phyloP scores from a whole-genome alignment of 768 basidiomycete genomes.

The Cystofilobasidium macerans region DNA sequence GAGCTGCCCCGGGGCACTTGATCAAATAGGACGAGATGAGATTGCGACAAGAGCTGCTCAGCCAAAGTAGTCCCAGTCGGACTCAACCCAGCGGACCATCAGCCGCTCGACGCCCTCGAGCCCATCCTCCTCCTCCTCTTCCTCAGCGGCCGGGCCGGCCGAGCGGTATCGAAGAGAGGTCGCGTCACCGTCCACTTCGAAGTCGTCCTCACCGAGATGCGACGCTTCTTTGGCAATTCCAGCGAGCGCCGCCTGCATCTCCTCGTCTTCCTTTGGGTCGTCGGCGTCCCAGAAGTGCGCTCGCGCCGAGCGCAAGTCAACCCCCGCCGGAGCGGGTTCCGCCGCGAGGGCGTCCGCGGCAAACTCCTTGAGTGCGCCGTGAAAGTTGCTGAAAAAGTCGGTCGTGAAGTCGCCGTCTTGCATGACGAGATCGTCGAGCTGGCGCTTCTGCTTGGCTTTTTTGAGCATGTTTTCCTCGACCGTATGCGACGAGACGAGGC shows the following conservation, averaged over 20 bases:
- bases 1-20: too few species aligned
- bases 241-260: constrained; percentile 19
- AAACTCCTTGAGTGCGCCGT: constrained; percentile 61
- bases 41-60: neutral
- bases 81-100: constrained; percentile 1
- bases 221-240: constrained; percentile 58
- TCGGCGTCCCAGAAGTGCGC: neutral
- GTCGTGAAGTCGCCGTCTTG: constrained; percentile 73
- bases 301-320: neutral
- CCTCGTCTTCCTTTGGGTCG: neutral
- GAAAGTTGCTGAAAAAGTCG: constrained; percentile 43
- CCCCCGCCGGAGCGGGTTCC: neutral
- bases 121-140: constrained; percentile 38
- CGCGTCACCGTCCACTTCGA: constrained; percentile 30
- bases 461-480: constrained; percentile 94
- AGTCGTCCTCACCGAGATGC: constrained; percentile 55
- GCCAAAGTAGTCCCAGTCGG: constrained; percentile 1
- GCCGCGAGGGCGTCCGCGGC: constrained; percentile 31
- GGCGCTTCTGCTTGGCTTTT: constrained; percentile 95
- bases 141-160: constrained; percentile 38
- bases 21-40: too few species aligned
- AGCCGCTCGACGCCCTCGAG: neutral
- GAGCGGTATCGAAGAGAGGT: constrained; percentile 40
- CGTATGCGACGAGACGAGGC: constrained; percentile 77
- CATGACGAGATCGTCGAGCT: constrained; percentile 80